These are phyloP conservation scores for Pseudogymnoascus sp. DNA, from an alignment of 2,329 filamentous ascomycete species.

Conservation along the genomic window DNA sequence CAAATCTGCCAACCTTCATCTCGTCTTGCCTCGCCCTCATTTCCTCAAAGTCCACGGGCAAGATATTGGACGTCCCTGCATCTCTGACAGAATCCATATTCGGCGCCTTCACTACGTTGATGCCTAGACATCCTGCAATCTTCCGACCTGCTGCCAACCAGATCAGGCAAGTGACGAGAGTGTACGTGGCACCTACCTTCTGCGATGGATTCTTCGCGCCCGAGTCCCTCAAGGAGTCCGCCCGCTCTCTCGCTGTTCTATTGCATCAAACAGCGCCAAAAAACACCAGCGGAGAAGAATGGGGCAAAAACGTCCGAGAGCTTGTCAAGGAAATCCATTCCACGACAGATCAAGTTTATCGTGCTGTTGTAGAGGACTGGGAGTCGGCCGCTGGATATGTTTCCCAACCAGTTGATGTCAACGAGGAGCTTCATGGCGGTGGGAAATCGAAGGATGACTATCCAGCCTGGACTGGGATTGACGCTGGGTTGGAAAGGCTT, in stretches of 20 bases:
- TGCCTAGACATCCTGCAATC: slow-evolving; percentile 75
- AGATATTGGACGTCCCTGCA: slow-evolving; percentile 33
- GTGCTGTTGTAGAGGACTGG: slow-evolving; percentile 75
- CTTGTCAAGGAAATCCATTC: slow-evolving; percentile 58
- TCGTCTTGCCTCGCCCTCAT: slow-evolving; percentile 61
- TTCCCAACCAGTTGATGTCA: slow-evolving; percentile 35
- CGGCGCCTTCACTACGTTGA: slow-evolving; percentile 59
- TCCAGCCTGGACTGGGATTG: slow-evolving; percentile 66
- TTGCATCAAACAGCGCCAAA: slow-evolving; percentile 77
- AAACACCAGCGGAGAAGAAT: slow-evolving; percentile 67
- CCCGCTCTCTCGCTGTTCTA: slow-evolving; percentile 58
- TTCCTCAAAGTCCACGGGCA: slow-evolving; percentile 36
- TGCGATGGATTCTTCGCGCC: slow-evolving; percentile 43
- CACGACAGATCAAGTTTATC: slow-evolving; percentile 68
- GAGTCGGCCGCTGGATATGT: slow-evolving; percentile 52
- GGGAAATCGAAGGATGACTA: slow-evolving; percentile 42
- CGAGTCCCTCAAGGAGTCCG: slow-evolving; percentile 43
- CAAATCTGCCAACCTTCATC: slow-evolving; percentile 66
- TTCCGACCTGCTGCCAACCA: slow-evolving; percentile 69
- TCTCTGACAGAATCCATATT: slow-evolving; percentile 59
- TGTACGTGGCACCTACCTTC: slow-evolving; percentile 56
- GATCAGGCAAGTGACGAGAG: slow-evolving; percentile 51
- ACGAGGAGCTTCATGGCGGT: slow-evolving; percentile 41
- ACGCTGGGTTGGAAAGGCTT: slow-evolving; percentile 62
- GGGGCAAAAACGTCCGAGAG: slow-evolving; percentile 57